Base-by-base conservation (phyloP, 2,329 filamentous ascomycete genomes). In the Talaromyces rugulosus region DNA sequence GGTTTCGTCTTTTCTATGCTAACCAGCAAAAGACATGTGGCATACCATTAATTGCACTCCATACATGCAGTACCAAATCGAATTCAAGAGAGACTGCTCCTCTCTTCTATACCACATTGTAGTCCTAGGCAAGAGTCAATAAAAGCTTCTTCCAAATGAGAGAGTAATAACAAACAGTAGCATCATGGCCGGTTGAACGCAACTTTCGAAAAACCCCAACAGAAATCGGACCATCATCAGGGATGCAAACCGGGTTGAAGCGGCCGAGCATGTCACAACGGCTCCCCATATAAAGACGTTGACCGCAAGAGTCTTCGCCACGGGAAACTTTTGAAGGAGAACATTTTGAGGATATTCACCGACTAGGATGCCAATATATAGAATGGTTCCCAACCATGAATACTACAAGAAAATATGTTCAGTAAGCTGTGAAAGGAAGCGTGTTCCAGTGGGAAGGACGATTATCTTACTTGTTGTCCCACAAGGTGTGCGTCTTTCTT, bases 41-140 rank as follows among this genome's bases (percentile, higher is more conserved):
- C 23, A 23, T 23, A 44, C 42, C 42, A 44, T 44, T 9, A 44
- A 18, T 18, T 44, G 42, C 12, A 44, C 42, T 18, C 42, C 42
- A 28, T 9, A 5, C 42, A 44, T 40, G 54, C 27, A 76, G 70
- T 7, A 69, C 69, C 1, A 67, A 12, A 47, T 28, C 23, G 56
- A 58, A 50, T 65, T 63, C 60, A 75, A 70, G 47, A 77, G 66
- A 1, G 73, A 73, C 56, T 78, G 75, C 56, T 78, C 75, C 7
- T 74, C 66, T 23, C 75, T 69, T 16, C 69, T 71, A 66, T 77
- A 78, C 65, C 74, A 56, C 54, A 56, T 56, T 6, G 54, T 36
- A 8, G 54, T 56, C 54, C 33, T 40, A 5, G 28, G 31, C 3
- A 56, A 33, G 18, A 56, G 27, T n/a, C 23, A 40, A 56, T 3